Percentiles rank a stretch among this genome's conserved stretches.
These are phyloP conservation scores for Laguncularia racemosa DNA, from an alignment of 345 rosid genomes.

Conservation along the genomic window DNA sequence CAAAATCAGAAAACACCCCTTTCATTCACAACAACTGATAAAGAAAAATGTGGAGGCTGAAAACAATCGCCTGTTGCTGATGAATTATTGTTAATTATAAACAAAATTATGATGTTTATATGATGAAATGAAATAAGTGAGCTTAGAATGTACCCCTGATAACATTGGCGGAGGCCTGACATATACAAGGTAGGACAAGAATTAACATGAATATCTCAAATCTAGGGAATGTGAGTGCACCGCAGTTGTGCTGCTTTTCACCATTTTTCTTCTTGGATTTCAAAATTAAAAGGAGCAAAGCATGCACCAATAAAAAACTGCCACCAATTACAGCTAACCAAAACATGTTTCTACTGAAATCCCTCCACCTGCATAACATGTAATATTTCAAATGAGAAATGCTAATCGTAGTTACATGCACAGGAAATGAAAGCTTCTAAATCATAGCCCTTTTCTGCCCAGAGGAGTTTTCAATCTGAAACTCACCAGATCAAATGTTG, in stretches of 20 bases:
- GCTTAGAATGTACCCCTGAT: conserved; percentile 39
- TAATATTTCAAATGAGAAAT: conserved; percentile 3
- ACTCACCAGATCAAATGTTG: no score
- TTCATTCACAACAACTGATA: no score
- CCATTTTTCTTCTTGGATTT: conserved; percentile 36
- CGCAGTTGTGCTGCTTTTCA: conserved; percentile 38
- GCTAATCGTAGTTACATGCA: background rate
- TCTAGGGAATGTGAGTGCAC: conserved; percentile 72
- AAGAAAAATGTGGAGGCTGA: no score
- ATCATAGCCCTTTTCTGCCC: background rate
- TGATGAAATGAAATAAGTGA: background rate
- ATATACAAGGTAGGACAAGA: conserved; percentile 69
- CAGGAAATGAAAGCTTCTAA: background rate
- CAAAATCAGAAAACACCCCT: no score
- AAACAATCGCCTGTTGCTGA: no score
- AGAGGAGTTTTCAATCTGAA: no score
- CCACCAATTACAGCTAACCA: conserved; percentile 73
- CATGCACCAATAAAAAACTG: conserved; percentile 58
- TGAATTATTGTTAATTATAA: background rate
- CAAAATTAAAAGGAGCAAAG: conserved; percentile 37
- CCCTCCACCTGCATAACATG: conserved; percentile 61
- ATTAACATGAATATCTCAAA: conserved; percentile 71
- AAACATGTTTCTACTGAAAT: conserved; percentile 80
- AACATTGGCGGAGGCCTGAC: conserved; percentile 58
- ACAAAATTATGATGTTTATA: background rate